Base-by-base conservation (phyloP, 495 filamentous ascomycete species). In the Penicillium robsamsonii region DNA sequence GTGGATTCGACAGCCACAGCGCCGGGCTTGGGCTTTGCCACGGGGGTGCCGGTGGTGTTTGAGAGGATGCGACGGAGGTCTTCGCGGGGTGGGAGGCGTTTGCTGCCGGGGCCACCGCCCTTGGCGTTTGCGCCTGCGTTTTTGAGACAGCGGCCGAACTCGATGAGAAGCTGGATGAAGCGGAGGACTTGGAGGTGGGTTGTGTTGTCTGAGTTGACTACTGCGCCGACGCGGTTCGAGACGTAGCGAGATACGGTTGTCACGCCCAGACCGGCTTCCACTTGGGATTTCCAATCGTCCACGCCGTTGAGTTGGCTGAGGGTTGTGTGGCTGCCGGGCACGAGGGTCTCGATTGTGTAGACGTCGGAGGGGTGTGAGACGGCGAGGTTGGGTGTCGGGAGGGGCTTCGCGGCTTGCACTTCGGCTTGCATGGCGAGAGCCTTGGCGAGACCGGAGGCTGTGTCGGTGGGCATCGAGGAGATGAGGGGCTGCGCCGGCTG, bases 281-380 rank as follows among this genome's bases (percentile, higher is more conserved):
- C 80, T 15, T 79, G 80, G 31, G 92, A 83, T 56, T 84, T 79
- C 89, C 90, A 96, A 45, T 91, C 87, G 67, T 83, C 82, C 33
- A 92, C 79, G 40, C 69, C 67, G 13, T 82, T 83, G 20, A 92
- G 77, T 38, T 79, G 70, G 48, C 79, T 80, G 61, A 86, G 70
- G 35, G 75, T 79, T 18, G 72, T 61, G 42, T 72, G 54, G 38
- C 75, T 73, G 45, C 75, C 73, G 8, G 73, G 71, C 22, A 96
- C 84, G 43, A 98, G 72, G 12, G 75, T 74, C 24, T 86, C 80
- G 43, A 89, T 70, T 2, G 87, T 70, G 70, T 98, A 98, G 38
- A 96, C 91, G 37, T 96, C 90, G 12, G 83, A 80, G n/a, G 90
- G 82, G 20, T 84, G 83, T 29, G 78, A 71, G 22, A 90, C 92